Percentiles rank a stretch among this genome's conserved stretches.
Conservation (phyloP, 148 eudicot species). For the Chenopodium suecicum region DNA sequence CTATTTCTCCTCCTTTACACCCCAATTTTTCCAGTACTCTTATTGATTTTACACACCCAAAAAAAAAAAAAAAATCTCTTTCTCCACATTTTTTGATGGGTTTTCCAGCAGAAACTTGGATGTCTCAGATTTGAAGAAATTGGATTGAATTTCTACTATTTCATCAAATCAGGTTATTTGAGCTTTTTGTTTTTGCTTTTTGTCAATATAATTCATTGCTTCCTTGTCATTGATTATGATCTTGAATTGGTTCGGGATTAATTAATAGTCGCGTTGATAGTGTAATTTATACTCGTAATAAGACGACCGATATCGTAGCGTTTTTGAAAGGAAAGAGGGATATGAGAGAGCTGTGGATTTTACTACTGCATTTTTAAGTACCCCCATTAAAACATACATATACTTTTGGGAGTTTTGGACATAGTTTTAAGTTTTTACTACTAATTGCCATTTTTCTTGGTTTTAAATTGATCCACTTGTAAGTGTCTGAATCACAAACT, state of each 20-base stretch:
- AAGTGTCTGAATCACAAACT: no score
- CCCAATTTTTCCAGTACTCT: slow-evolving; percentile 7
- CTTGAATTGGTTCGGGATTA: not conserved
- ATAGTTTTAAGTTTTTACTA: not conserved
- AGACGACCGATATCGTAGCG: not conserved
- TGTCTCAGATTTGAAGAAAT: slow-evolving; percentile 7
- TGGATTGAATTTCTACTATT: not conserved
- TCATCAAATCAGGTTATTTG: slow-evolving; percentile 6
- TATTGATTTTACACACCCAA: no score
- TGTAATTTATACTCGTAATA: not conserved
- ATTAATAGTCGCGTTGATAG: not conserved
- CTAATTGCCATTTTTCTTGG: not conserved
- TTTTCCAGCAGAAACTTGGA: slow-evolving; percentile 1
- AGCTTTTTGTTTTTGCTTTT: not conserved
- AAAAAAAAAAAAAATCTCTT: not conserved
- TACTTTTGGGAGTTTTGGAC: not conserved
- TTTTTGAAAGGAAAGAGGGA: no score
- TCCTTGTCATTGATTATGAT: not conserved
- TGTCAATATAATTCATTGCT: not conserved
- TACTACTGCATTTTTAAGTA: not conserved
- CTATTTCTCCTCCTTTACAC: not conserved
- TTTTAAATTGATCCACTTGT: not conserved
- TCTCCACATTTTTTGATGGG: not conserved
- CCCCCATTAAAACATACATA: not conserved
- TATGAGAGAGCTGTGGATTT: no score